Percentiles rank a stretch among this genome's conserved stretches.
phyloP scores from a whole-genome alignment of 345 rosid species.

The Euphorbia tirucalli region DNA sequence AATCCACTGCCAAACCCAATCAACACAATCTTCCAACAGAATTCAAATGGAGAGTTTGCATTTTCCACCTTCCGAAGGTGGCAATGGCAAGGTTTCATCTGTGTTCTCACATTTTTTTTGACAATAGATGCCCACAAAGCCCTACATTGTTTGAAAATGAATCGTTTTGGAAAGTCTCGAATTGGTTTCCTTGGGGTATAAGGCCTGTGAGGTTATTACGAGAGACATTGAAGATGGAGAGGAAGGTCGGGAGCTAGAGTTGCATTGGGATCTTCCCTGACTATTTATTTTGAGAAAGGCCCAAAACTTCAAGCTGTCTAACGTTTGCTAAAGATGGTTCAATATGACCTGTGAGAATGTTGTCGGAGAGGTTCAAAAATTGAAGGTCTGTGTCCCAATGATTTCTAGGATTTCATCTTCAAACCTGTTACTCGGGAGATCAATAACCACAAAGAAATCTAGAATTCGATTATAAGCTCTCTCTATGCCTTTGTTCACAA shows the following conservation, averaged over 20 bases:
- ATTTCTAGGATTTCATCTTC: conserved; percentile 12
- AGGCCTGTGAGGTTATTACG: not conserved
- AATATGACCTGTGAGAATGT: conserved; percentile 3
- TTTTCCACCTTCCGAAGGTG: not conserved
- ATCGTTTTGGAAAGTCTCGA: not conserved
- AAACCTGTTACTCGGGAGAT: conserved; percentile 17
- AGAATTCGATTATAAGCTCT: conserved; percentile 1
- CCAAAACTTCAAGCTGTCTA: conserved; percentile 13
- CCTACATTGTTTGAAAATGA: not conserved
- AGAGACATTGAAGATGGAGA: conserved; percentile 13
- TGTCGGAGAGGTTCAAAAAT: conserved; percentile 14
- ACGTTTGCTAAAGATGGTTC: not conserved
- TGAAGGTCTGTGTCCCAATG: conserved; percentile 4
- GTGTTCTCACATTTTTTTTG: not conserved
- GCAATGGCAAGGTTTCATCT: too few relatives aligned
- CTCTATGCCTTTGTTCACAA: not conserved
- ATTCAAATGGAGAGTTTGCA: not conserved
- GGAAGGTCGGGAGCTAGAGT: conserved; percentile 2
- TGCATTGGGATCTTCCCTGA: conserved; percentile 12
- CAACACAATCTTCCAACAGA: not conserved
- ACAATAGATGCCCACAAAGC: not conserved
- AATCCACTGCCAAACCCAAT: not conserved
- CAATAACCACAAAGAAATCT: not conserved
- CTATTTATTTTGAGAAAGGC: not conserved
- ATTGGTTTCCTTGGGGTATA: not conserved